Conservation (phyloP, 768 basidiomycete species). For the Kwoniella sp. region DNA sequence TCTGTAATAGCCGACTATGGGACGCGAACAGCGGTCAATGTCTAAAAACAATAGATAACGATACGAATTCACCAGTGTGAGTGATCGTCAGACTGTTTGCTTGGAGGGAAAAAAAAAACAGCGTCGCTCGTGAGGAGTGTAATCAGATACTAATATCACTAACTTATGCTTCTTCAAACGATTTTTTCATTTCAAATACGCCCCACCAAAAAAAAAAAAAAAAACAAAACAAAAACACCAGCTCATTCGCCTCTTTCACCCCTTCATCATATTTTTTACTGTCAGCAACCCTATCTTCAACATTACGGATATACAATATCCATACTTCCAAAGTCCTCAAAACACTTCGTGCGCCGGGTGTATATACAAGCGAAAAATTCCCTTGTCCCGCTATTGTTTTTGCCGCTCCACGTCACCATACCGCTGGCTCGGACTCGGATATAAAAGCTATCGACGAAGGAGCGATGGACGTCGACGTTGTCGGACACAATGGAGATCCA, state of each 20-base stretch:
- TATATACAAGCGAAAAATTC: conserved; percentile 78
- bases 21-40: conserved; percentile 97
- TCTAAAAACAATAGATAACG: conserved; percentile 92
- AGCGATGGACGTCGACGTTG: no score
- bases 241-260: conserved; percentile 86
- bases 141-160: no score
- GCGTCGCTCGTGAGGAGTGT: no score
- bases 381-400: conserved; percentile 63
- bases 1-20: conserved; percentile 98
- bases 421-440: neutral
- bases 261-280: conserved; percentile 89
- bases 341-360: conserved; percentile 70
- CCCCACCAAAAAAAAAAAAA: no score
- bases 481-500: no score
- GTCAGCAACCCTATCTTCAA: conserved; percentile 90
- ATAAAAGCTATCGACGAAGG: neutral
- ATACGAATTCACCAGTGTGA: conserved; percentile 87
- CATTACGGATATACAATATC: conserved; percentile 91
- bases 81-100: neutral
- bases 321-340: conserved; percentile 88
- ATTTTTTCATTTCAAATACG: no score
- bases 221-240: no score
- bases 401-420: neutral
- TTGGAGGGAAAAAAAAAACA: no score
- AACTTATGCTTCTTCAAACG: no score